phyloP scores from a whole-genome alignment of 2,329 filamentous ascomycete species.

The Fusarium beomiforme region DNA sequence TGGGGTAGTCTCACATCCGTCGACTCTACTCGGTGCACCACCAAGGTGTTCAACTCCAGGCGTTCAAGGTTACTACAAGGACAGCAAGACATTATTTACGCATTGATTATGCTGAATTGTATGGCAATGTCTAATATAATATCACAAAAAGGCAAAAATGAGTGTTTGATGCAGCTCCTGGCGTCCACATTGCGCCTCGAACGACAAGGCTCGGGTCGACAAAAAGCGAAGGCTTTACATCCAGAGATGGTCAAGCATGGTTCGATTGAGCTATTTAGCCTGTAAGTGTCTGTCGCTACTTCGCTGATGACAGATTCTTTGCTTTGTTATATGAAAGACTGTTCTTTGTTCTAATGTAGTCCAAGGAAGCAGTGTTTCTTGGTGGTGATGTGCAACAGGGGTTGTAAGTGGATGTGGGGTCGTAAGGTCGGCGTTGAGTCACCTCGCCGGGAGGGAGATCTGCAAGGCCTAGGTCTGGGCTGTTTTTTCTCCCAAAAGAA shows the following conservation, averaged over 20 bases:
- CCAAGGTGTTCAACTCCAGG: background rate
- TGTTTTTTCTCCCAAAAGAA: background rate
- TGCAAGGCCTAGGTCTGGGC: background rate
- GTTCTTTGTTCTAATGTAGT: background rate
- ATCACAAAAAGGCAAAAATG: background rate
- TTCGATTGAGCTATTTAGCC: background rate
- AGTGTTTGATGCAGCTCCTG: background rate
- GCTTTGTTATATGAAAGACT: background rate
- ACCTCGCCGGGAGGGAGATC: background rate
- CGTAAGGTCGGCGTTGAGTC: slow-evolving; percentile 2
- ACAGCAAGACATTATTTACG: accelerated
- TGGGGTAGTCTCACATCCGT: accelerated
- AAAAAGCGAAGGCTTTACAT: slow-evolving; percentile 19
- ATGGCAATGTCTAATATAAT: accelerated
- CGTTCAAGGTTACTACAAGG: background rate
- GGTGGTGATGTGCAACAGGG: background rate
- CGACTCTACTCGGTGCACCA: no score
- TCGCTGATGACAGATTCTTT: background rate
- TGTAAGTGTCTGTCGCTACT: background rate
- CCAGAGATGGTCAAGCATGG: background rate
- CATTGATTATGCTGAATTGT: background rate
- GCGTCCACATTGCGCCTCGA: background rate
- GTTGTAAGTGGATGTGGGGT: slow-evolving; percentile 4
- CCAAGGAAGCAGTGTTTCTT: no score
- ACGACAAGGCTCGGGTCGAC: accelerated